phyloP scores from a whole-genome alignment of 2,329 filamentous ascomycete genomes.

The Alternaria consortialis region DNA sequence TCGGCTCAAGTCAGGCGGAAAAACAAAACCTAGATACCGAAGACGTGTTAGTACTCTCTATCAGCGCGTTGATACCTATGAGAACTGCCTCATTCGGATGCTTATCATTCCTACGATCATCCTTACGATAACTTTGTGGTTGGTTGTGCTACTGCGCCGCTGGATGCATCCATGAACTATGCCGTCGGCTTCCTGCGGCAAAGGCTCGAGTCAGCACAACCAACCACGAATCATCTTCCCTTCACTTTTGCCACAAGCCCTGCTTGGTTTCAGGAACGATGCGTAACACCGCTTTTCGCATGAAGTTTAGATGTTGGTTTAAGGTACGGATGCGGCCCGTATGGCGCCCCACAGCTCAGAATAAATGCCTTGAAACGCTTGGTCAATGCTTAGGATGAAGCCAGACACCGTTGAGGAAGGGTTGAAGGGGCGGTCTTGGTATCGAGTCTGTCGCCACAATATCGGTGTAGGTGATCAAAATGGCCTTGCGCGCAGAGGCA shows the following conservation, averaged over 20 bases:
- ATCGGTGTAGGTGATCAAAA: neutral
- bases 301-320: constrained; percentile 14
- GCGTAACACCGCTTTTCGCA: constrained; percentile 4
- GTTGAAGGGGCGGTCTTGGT: neutral
- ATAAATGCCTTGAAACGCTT: constrained; percentile 13
- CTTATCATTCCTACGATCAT: constrained; percentile 3
- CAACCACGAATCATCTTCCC: neutral
- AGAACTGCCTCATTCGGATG: neutral
- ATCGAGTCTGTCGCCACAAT: neutral
- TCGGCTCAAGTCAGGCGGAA: neutral
- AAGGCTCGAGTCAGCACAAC: constrained; percentile 7
- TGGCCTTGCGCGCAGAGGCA: neutral
- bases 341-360: constrained; percentile 13
- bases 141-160: neutral
- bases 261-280: neutral
- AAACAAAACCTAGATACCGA: constrained; percentile 1
- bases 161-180: constrained; percentile 9
- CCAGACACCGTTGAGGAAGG: neutral
- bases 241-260: neutral
- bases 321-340: constrained; percentile 20
- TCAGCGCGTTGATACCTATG: neutral
- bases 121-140: neutral
- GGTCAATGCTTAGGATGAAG: constrained; percentile 11
- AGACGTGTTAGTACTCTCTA: neutral
- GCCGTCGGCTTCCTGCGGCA: constrained; percentile 3